Base-by-base conservation (phyloP, 2,329 filamentous ascomycete genomes). In the Calonectria ilicicola region DNA sequence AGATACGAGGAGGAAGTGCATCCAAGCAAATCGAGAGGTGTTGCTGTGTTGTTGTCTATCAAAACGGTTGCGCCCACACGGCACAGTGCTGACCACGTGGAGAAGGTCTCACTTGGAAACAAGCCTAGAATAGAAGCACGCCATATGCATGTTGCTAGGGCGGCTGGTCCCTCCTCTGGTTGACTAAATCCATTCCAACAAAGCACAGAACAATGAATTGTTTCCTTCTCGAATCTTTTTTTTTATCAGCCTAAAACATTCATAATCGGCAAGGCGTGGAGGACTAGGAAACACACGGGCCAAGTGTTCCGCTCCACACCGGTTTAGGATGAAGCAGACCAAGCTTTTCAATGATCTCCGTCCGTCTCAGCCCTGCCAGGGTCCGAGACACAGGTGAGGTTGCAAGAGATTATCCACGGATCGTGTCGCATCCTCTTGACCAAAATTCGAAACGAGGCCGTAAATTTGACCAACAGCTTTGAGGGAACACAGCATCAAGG, bases 281-380 rank as follows among this genome's bases (percentile, higher is more conserved):
- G n/a, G 44, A 21, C 44, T 12, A 21, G 21, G 26, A 29, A 15
- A 23, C 14, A 58, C 51, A 58, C 51, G 29, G 51, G 51, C 51
- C 51, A 58, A 32, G 32, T 58, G 32, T 21, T 32, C 9, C 29
- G 5, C 5, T n/a, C 27, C 51, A 58, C 19, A n/a, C 51, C n/a
- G 32, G 51, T 58, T 23, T 23, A 19, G 35, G n/a, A 32, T 58
- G 19, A 58, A 40, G 17, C 32, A 58, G 27, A 32, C 53, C 32
- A 58, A 49, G 35, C 29, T 21, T 58, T 58, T 58, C 21, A 14
- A 38, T 58, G 12, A 40, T n/a, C 44, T 21, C 14, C 51, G 42
- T 70, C 51, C 51, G 42, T 70, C 51, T 66, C 68, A 65, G 38
- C 51, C 40, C 15, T 40, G 32, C 62, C 38, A 12, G 68, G 67